Base-by-base conservation (phyloP, 805 yeast genomes). In the Nakazawaea ambrosiae region DNA sequence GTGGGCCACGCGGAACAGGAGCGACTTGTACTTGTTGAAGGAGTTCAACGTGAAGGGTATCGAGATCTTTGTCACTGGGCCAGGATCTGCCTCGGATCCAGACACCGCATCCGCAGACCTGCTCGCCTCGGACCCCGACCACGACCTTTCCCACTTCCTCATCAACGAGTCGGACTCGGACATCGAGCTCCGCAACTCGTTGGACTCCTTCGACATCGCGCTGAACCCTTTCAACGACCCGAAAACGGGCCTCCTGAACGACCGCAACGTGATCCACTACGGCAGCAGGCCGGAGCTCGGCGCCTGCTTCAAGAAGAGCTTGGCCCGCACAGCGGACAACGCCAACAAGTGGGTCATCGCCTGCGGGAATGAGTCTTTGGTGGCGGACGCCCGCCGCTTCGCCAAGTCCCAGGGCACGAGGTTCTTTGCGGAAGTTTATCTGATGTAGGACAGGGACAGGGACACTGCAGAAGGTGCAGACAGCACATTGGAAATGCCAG, bases 361-460 rank as follows among this genome's bases (percentile, higher is more conserved):
- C 1, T 78, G 85, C 57, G 86, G 86, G 1, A 81, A 81, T 1
- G 48, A 50, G 2, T 43, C 64, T 0, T 51, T 78, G 43, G 63
- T 71, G 28, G 33, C 39, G 2, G 70, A 68, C 10, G 67, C 70
- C 19, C 43, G 53, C 25, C 35, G 15, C 3, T 59, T 73, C 59
- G 67, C 75, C 0, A 49, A 45, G 1, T 39, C 41, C 1, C 51
- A 61, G 20, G 55, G 58, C 4, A 59, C 68, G 15, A 55, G 63
- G 22, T 64, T 58, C 35, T 61, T 64, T 34, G 56, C 65, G 15
- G 83, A 77, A 46, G 55, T 57, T 2, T 75, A 68, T 43, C 47
- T 61, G 3, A 58, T 58, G 57, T 60, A 35, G 25, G 5, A 31
- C n/a, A n/a, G n/a, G n/a, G n/a, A n/a, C n/a, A n/a, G n/a, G n/a